A percentile compares a stretch with the other conserved stretches of the same genome.
Conservation (phyloP, 805 yeast genomes). For the Candida tibetensis region DNA sequence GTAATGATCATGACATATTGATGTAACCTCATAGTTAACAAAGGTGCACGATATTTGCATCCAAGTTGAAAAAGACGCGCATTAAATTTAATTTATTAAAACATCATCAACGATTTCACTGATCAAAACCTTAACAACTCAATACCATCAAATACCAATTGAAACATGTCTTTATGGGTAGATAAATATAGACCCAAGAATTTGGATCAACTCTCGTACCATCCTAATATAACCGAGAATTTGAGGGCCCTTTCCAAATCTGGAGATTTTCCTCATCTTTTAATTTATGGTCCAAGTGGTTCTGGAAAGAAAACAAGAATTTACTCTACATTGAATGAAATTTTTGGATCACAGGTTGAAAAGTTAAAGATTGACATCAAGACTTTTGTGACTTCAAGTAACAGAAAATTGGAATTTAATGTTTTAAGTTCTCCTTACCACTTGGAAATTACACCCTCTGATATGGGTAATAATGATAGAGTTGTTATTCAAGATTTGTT, state of each 20-base stretch:
- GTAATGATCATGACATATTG: no score
- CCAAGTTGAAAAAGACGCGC: no score
- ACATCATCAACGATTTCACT: no score
- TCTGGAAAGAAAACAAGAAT: slow-evolving; percentile 96
- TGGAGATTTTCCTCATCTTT: slow-evolving; percentile 89
- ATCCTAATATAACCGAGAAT: slow-evolving; percentile 59
- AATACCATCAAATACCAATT: no score
- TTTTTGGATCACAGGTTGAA: slow-evolving; percentile 81
- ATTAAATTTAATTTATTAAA: no score
- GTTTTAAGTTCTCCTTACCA: slow-evolving; percentile 91
- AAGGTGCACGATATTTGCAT: no score
- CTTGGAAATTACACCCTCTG: slow-evolving; percentile 93
- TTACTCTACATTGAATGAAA: slow-evolving; percentile 69
- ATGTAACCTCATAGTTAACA: no score
- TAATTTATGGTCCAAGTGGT: slow-evolving; percentile 94
- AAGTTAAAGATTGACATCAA: slow-evolving; percentile 84
- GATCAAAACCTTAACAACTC: no score
- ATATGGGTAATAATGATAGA: slow-evolving; percentile 93
- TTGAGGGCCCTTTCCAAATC: slow-evolving; percentile 59
- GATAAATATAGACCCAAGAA: slow-evolving; percentile 85
- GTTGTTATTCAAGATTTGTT: slow-evolving; percentile 91
- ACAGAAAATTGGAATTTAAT: slow-evolving; percentile 82
- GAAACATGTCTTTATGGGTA: slow-evolving; percentile 98
- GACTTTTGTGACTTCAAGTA: slow-evolving; percentile 69
- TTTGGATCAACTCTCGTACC: slow-evolving; percentile 64